Evolutionary conservation across 2,329 filamentous ascomycete genomes (phyloP).

Genomic region (Pseudocercospora pini-densiflorae): DNA sequence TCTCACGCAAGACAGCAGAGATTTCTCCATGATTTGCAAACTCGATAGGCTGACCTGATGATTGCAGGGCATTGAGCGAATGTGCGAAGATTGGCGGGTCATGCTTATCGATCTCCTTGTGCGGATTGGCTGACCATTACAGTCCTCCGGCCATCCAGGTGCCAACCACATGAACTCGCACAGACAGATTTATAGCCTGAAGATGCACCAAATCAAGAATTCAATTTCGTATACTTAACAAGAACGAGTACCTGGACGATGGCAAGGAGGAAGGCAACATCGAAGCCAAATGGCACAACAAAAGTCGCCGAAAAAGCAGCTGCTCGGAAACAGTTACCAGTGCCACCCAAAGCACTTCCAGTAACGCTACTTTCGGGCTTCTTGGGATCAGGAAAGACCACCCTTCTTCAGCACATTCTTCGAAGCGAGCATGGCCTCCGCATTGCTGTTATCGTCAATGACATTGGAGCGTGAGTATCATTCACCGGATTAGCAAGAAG

Average conservation of each 20-base stretch:
- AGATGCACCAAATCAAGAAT: constrained; percentile 2
- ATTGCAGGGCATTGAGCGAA: background rate
- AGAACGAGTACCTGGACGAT: constrained; percentile 11
- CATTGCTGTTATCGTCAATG: constrained; percentile 75
- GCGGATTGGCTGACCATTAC: constrained; percentile 22
- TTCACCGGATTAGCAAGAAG: background rate
- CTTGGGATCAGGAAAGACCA: constrained; percentile 71
- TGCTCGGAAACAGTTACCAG: constrained; percentile 11
- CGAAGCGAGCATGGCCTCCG: constrained; percentile 68
- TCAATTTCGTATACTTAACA: background rate
- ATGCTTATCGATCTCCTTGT: constrained; percentile 7
- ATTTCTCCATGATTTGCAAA: background rate
- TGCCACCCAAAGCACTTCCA: constrained; percentile 49
- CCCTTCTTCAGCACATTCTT: constrained; percentile 70
- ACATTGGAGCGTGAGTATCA: constrained; percentile 55
- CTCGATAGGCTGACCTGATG: background rate
- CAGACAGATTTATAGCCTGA: background rate
- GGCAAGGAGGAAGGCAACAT: constrained; percentile 23
- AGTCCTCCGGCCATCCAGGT: constrained; percentile 22
- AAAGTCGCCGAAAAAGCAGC: constrained; percentile 13
- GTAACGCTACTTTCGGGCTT: constrained; percentile 67
- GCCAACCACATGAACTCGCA: constrained; percentile 10
- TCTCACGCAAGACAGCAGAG: background rate
- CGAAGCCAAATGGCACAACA: constrained; percentile 19
- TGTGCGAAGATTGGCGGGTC: background rate